Conservation (phyloP, 169 alveolate genomes). For the Eimeria necatrix region DNA sequence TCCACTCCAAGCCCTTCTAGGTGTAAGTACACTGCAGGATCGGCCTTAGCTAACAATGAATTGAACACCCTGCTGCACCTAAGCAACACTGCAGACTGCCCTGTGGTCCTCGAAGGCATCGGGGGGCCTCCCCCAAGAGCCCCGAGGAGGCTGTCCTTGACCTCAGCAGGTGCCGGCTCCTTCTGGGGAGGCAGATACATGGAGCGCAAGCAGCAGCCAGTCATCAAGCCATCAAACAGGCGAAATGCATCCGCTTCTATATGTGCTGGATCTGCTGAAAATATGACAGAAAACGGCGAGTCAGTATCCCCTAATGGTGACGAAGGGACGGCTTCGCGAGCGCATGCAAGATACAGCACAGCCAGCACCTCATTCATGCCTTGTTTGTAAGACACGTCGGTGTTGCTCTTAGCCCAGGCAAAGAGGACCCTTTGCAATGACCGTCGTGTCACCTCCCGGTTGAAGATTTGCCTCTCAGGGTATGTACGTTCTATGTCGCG, state of each 20-base stretch:
- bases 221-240: slow-evolving; percentile 86
- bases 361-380: slow-evolving; percentile 90
- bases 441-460: slow-evolving; percentile 86
- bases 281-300: slow-evolving; percentile 30
- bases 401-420: slow-evolving; percentile 90
- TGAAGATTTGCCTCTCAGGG: slow-evolving; percentile 88
- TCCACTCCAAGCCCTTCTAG: slow-evolving; percentile 86
- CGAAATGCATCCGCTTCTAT: slow-evolving; percentile 87
- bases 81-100: slow-evolving; percentile 41
- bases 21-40: slow-evolving; percentile 88
- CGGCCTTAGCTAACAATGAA: slow-evolving; percentile 84
- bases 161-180: slow-evolving; percentile 31
- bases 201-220: slow-evolving; percentile 82
- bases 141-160: neutral
- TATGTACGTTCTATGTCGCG: slow-evolving; percentile 85
- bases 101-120: neutral
- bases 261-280: slow-evolving; percentile 85
- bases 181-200: slow-evolving; percentile 56
- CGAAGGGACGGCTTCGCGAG: slow-evolving; percentile 81
- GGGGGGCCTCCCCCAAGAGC: slow-evolving; percentile 35
- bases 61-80: slow-evolving; percentile 78
- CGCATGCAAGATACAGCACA: slow-evolving; percentile 78
- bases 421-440: slow-evolving; percentile 88
- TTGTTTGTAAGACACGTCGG: slow-evolving; percentile 91
- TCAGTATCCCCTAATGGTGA: too few species aligned